Evolutionary conservation across 441 rosid species (phyloP).

Genomic region (Erodium moschatum): DNA sequence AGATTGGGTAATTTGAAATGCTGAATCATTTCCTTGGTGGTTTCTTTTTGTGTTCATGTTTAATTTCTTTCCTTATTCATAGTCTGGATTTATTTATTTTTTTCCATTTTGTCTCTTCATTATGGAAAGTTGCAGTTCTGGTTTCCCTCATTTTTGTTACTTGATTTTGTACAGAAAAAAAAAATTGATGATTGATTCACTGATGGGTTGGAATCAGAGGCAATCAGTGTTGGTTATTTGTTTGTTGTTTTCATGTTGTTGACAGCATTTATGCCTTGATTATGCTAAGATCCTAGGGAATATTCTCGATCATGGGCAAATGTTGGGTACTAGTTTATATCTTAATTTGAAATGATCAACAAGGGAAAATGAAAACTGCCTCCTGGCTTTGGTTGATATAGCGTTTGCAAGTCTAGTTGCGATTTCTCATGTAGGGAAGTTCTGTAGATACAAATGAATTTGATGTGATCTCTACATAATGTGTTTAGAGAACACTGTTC

Average conservation of each 20-base stretch:
- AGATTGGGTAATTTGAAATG: conserved; percentile 9
- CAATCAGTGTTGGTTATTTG: background rate
- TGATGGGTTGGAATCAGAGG: conserved; percentile 1
- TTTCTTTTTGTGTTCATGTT: background rate
- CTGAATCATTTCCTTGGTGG: background rate
- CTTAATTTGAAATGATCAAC: background rate
- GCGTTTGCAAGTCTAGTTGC: background rate
- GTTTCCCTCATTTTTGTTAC: background rate
- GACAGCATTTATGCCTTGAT: background rate
- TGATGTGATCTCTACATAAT: background rate
- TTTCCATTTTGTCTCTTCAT: background rate
- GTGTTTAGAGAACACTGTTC: background rate
- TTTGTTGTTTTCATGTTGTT: background rate
- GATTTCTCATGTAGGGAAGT: background rate
- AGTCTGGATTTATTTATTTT: background rate
- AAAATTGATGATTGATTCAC: background rate
- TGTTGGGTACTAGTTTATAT: background rate
- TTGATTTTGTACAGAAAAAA: background rate
- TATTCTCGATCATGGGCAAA: background rate
- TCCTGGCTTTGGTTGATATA: background rate
- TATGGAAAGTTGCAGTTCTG: background rate
- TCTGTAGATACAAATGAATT: background rate
- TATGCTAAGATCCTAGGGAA: background rate
- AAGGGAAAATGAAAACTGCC: background rate
- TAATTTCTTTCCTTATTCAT: background rate